Conservation (phyloP, 2,329 filamentous ascomycete species). For the Septoria petroselini region DNA sequence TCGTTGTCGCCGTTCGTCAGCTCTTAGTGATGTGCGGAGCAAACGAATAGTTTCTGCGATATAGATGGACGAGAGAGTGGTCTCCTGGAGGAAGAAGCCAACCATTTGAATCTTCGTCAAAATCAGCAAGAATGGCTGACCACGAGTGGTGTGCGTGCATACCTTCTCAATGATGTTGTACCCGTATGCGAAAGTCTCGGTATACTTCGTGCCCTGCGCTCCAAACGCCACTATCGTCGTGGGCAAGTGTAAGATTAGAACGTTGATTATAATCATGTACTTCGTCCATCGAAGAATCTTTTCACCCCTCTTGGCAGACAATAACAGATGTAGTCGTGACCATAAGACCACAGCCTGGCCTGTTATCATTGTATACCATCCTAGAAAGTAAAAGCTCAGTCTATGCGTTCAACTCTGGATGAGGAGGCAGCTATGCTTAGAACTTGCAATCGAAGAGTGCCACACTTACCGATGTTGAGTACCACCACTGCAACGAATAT, state of each 20-base stretch:
- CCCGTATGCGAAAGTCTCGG: constrained; percentile 36
- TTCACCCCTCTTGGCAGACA: constrained; percentile 45
- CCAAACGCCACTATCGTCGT: constrained; percentile 57
- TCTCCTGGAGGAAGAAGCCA: constrained; percentile 44
- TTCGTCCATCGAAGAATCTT: constrained; percentile 51
- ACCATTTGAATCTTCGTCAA: constrained; percentile 39
- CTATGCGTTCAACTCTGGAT: not conserved
- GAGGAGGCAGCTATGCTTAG: not conserved
- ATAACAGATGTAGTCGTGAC: constrained; percentile 60
- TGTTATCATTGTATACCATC: constrained; percentile 59
- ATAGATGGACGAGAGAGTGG: constrained; percentile 35
- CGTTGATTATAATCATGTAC: constrained; percentile 57
- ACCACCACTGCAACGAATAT: constrained; percentile 28
- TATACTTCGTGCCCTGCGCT: constrained; percentile 40
- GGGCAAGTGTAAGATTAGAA: constrained; percentile 52
- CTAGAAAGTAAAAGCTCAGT: not conserved
- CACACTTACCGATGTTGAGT: constrained; percentile 56
- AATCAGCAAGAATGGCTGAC: not conserved
- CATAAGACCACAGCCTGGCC: constrained; percentile 54
- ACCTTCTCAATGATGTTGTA: constrained; percentile 47
- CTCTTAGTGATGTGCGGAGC: constrained; percentile 21
- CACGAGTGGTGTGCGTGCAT: not conserved
- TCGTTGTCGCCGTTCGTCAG: constrained; percentile 21
- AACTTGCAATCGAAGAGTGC: constrained; percentile 27
- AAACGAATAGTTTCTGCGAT: constrained; percentile 34